phyloP scores from a whole-genome alignment of 2,329 filamentous ascomycete species.

The Fusarium palustre region DNA sequence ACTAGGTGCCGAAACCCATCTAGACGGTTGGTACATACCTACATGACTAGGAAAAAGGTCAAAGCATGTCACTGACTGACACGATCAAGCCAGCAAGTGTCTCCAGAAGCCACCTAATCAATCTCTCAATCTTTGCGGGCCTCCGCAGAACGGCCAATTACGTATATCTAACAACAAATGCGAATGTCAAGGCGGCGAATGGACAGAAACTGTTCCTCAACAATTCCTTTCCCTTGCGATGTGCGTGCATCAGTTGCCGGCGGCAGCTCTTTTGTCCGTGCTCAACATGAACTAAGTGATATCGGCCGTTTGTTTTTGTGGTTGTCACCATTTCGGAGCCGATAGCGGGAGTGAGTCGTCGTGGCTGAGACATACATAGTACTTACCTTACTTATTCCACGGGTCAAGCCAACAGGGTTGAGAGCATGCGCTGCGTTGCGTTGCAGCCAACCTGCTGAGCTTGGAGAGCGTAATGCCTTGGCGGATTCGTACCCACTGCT shows the following conservation, averaged over 20 bases:
- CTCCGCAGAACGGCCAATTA: slow-evolving; percentile 17
- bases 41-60: slow-evolving; percentile 28
- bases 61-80: slow-evolving; percentile 21
- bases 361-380: not conserved
- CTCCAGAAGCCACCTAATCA: slow-evolving; percentile 16
- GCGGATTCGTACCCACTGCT: slow-evolving; percentile 7
- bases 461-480: slow-evolving; percentile 10
- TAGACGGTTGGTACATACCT: slow-evolving; percentile 17
- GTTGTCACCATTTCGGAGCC: slow-evolving; percentile 26
- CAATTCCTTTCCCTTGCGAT: not conserved
- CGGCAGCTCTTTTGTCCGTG: slow-evolving; percentile 9
- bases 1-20: not conserved
- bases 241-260: slow-evolving; percentile 6
- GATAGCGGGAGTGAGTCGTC: not conserved
- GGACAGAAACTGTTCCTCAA: not conserved
- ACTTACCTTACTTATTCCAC: not conserved
- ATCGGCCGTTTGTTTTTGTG: slow-evolving; percentile 27
- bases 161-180: not conserved
- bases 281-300: not conserved
- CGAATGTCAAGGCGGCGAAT: not conserved
- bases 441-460: not conserved
- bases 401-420: not conserved
- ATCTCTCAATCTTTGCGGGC: not conserved
- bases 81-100: not conserved
- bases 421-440: not conserved